Percentiles rank a stretch among this genome's conserved stretches.
Evolutionary conservation across 768 basidiomycete genomes (phyloP).

Genomic region (Hericium coralloides): DNA sequence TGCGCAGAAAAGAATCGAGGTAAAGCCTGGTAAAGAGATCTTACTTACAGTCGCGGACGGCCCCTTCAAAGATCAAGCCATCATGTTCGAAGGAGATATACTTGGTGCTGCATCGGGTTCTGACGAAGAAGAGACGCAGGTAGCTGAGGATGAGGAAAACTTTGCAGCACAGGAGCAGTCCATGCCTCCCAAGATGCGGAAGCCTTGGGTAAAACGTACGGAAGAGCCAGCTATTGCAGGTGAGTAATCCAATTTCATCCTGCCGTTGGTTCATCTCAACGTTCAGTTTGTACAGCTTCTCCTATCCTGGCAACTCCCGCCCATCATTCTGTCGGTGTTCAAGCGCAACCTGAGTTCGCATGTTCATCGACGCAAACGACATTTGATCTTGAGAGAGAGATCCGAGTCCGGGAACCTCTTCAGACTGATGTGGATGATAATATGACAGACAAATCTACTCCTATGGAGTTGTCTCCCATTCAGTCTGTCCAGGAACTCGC

Average conservation of each 20-base stretch:
- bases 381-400: not conserved
- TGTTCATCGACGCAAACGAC: not conserved
- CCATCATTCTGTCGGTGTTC: slow-evolving; percentile 36
- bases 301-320: not conserved
- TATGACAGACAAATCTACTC: not conserved
- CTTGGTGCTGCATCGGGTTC: slow-evolving; percentile 20
- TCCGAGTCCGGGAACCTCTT: not conserved
- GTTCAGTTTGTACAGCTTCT: not conserved
- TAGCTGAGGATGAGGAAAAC: slow-evolving; percentile 33
- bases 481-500: not conserved
- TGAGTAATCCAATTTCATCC: not conserved
- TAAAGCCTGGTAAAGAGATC: slow-evolving; percentile 65
- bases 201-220: slow-evolving; percentile 44
- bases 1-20: slow-evolving; percentile 60
- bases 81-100: slow-evolving; percentile 50
- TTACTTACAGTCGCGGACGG: slow-evolving; percentile 51
- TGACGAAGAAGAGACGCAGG: slow-evolving; percentile 33
- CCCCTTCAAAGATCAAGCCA: slow-evolving; percentile 43
- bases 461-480: not conserved
- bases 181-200: slow-evolving; percentile 58
- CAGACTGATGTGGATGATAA: not conserved
- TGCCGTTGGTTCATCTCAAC: not conserved
- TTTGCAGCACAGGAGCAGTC: slow-evolving; percentile 22
- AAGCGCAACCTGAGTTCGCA: slow-evolving; percentile 24
- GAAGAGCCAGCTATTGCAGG: slow-evolving; percentile 21